A percentile compares a stretch with the other conserved stretches of the same genome.
Conservation (phyloP, 805 yeast species). For the Cephaloascus albidus region DNA sequence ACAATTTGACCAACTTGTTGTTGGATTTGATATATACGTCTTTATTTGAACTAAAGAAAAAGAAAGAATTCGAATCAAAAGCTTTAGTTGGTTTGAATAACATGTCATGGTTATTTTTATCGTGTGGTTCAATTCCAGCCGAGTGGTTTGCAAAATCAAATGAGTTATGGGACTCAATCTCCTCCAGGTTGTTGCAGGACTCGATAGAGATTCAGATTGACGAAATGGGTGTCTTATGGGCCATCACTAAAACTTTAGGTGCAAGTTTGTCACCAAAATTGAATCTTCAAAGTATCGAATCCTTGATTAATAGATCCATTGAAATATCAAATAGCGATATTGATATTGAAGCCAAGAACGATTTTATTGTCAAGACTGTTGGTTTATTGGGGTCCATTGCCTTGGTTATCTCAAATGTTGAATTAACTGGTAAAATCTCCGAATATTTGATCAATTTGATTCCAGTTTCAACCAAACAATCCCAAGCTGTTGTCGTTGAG, state of each 20-base stretch:
- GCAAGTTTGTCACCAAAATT: slow-evolving; percentile 18
- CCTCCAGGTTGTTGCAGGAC: slow-evolving; percentile 1
- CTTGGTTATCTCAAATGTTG: slow-evolving; percentile 30
- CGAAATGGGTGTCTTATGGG: slow-evolving; percentile 27
- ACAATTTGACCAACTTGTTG: slow-evolving; percentile 11
- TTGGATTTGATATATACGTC: slow-evolving; percentile 13
- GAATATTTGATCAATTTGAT: slow-evolving; percentile 27
- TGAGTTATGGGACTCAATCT: slow-evolving; percentile 19
- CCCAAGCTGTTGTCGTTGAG: slow-evolving; percentile 41
- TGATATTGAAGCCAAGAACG: slow-evolving; percentile 18
- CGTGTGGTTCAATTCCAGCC: slow-evolving; percentile 19
- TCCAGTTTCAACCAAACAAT: slow-evolving; percentile 6
- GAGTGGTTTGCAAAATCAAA: slow-evolving; percentile 25
- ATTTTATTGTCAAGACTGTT: slow-evolving; percentile 31
- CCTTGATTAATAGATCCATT: slow-evolving; percentile 12
- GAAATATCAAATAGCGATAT: slow-evolving; percentile 6
- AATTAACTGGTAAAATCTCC: slow-evolving; percentile 34
- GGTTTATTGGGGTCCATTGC: slow-evolving; percentile 49
- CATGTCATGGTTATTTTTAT: slow-evolving; percentile 46
- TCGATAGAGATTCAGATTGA: slow-evolving; percentile 15
- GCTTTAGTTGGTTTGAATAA: slow-evolving; percentile 65
- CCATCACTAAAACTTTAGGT: slow-evolving; percentile 24
- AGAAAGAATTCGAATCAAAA: slow-evolving; percentile 42
- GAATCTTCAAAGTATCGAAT: slow-evolving; percentile 14
- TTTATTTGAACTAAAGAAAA: slow-evolving; percentile 29